These are phyloP conservation scores for Eragrostis nindensis DNA, from an alignment of 176 grass and related monocot genomes.

Conservation along the genomic window DNA sequence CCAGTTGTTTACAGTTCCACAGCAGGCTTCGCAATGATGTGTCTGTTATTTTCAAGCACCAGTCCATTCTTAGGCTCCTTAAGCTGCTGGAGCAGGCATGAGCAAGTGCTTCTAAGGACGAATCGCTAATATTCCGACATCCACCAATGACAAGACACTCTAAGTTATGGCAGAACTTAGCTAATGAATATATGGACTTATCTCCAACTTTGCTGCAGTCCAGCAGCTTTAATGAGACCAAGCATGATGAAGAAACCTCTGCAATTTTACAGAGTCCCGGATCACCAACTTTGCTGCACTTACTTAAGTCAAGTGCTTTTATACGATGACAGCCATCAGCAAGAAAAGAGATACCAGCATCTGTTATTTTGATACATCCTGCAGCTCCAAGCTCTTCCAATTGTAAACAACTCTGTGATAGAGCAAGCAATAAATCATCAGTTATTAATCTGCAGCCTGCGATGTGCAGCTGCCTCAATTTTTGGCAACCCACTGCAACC, in stretches of 20 bases:
- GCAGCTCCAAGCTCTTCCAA: conserved; percentile 74
- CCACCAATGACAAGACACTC: conserved; percentile 74
- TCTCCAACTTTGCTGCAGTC: conserved; percentile 75
- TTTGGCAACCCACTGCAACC: conserved; percentile 59
- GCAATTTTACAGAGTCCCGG: conserved; percentile 66
- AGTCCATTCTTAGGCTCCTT: conserved; percentile 62
- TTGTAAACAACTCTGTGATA: conserved; percentile 67
- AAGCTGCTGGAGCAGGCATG: conserved; percentile 61
- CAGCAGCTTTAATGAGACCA: conserved; percentile 70
- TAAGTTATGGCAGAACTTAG: conserved; percentile 71
- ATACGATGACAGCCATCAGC: conserved; percentile 71
- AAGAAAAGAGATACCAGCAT: conserved; percentile 66
- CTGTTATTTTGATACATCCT: conserved; percentile 66
- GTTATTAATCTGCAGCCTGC: conserved; percentile 69
- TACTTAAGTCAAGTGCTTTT: conserved; percentile 76
- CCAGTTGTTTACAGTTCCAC: conserved; percentile 65
- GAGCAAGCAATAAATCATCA: conserved; percentile 61
- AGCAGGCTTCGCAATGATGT: conserved; percentile 57
- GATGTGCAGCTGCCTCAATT: conserved; percentile 62
- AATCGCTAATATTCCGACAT: conserved; percentile 65
- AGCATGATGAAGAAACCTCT: conserved; percentile 57
- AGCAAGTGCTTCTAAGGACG: conserved; percentile 61
- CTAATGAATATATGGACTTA: conserved; percentile 61
- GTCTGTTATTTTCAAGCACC: conserved; percentile 79
- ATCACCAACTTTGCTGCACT: conserved; percentile 85